Conservation (phyloP, 805 yeast genomes). For the Pichia manshurica region DNA sequence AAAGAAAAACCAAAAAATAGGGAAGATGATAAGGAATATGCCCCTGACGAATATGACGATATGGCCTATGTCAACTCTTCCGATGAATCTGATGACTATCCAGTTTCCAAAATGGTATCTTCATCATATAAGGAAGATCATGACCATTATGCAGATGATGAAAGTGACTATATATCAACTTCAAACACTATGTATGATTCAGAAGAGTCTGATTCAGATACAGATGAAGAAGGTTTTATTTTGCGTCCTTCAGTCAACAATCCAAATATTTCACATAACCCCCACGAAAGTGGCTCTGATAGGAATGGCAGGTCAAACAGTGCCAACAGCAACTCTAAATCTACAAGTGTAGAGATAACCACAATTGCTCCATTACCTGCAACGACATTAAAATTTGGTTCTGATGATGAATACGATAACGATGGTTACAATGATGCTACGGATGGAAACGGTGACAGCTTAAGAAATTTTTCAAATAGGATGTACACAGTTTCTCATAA, state of each 20-base stretch:
- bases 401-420: conserved; percentile 48
- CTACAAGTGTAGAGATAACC: conserved; percentile 22
- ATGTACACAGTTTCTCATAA: conserved; percentile 62
- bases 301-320: not conserved
- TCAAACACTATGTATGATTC: conserved; percentile 4
- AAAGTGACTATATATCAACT: conserved; percentile 1
- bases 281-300: conserved; percentile 13
- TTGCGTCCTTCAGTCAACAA: conserved; percentile 17
- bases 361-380: conserved; percentile 82
- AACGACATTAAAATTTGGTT: conserved; percentile 74
- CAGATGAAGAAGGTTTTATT: conserved; percentile 23
- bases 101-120: conserved; percentile 8
- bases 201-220: conserved; percentile 22
- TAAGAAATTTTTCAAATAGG: not conserved
- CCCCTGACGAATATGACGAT: not conserved
- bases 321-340: not conserved
- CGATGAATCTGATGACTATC: conserved; percentile 25
- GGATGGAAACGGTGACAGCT: conserved; percentile 33
- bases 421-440: not conserved
- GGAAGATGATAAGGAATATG: not conserved
- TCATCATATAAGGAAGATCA: conserved; percentile 10
- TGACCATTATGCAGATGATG: conserved; percentile 16
- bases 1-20: not conserved
- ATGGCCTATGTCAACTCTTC: conserved; percentile 13
- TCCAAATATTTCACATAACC: conserved; percentile 25